A percentile compares a stretch with the other conserved stretches of the same genome.
Conservation (phyloP, 805 yeast genomes). For the Teunomyces pallodes region DNA sequence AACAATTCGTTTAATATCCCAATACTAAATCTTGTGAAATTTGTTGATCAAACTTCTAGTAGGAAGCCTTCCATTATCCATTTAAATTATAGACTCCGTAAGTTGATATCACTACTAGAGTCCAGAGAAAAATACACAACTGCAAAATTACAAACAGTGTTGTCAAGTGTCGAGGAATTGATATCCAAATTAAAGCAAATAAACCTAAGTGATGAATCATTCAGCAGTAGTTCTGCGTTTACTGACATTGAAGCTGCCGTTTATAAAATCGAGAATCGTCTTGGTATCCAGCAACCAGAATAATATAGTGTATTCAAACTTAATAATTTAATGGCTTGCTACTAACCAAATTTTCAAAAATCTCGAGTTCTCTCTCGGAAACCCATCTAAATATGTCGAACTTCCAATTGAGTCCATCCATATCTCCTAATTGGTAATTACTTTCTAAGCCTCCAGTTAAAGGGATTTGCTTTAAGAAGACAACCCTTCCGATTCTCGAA, state of each 20-base stretch:
- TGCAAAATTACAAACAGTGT: background rate
- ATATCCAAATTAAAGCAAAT: background rate
- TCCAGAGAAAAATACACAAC: background rate
- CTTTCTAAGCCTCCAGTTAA: slow-evolving; percentile 52
- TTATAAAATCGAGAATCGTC: background rate
- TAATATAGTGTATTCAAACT: background rate
- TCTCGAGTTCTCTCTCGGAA: slow-evolving; percentile 20
- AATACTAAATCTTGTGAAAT: slow-evolving; percentile 9
- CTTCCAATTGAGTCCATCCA: slow-evolving; percentile 78
- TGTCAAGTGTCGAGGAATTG: background rate
- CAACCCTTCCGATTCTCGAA: slow-evolving; percentile 71
- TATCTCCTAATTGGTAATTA: slow-evolving; percentile 71
- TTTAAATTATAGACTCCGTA: slow-evolving; percentile 18
- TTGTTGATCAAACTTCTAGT: background rate
- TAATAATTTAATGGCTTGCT: background rate
- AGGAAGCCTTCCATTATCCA: slow-evolving; percentile 9
- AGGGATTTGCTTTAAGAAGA: slow-evolving; percentile 51
- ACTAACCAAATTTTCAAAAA: background rate
- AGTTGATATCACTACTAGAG: slow-evolving; percentile 16
- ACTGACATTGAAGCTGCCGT: background rate
- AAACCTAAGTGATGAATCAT: background rate
- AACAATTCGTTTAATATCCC: slow-evolving; percentile 23
- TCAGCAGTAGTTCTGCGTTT: background rate
- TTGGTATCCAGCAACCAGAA: background rate
- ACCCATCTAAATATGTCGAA: slow-evolving; percentile 81